phyloP scores from a whole-genome alignment of 768 basidiomycete genomes.

The Calocybe gangraenosa region DNA sequence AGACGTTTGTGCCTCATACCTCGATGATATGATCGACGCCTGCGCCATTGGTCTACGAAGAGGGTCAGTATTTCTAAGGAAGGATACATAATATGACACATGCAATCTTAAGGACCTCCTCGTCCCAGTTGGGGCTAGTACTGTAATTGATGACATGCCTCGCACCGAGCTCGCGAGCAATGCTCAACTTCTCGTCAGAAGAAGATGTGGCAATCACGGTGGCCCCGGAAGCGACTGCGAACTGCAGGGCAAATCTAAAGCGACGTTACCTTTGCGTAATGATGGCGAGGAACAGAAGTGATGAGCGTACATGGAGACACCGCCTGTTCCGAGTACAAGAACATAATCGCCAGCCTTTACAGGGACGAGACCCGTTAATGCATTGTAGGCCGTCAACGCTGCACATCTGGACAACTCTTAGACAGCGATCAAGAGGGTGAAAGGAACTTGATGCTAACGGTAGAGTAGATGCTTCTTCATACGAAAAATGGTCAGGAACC shows the following conservation, averaged over 20 bases:
- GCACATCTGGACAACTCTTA: slow-evolving; percentile 37
- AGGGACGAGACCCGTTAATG: slow-evolving; percentile 42
- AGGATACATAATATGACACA: not conserved
- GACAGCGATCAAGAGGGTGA: not conserved
- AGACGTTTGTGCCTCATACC: slow-evolving; percentile 13
- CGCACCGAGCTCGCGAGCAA: slow-evolving; percentile 48
- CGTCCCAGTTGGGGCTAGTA: slow-evolving; percentile 53
- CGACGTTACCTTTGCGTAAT: not conserved
- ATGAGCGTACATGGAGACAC: slow-evolving; percentile 45
- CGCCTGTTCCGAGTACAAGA: slow-evolving; percentile 54
- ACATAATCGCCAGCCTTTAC: slow-evolving; percentile 58
- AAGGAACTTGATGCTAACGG: slow-evolving; percentile 32
- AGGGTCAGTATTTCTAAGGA: not conserved
- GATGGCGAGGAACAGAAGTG: not conserved
- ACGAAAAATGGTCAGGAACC: slow-evolving; percentile 54
- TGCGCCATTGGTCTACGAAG: slow-evolving; percentile 29
- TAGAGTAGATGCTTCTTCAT: slow-evolving; percentile 62
- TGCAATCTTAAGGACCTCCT: slow-evolving; percentile 42
- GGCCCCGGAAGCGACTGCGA: slow-evolving; percentile 61
- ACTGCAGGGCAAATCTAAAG: slow-evolving; percentile 50
- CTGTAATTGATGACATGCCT: slow-evolving; percentile 61
- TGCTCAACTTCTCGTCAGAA: slow-evolving; percentile 56
- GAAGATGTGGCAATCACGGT: slow-evolving; percentile 66
- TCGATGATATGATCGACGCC: slow-evolving; percentile 39
- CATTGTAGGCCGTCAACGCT: slow-evolving; percentile 62